Evolutionary conservation across 1,139 yeast species (phyloP).

Genomic region (Yamadazyma diospyri): DNA sequence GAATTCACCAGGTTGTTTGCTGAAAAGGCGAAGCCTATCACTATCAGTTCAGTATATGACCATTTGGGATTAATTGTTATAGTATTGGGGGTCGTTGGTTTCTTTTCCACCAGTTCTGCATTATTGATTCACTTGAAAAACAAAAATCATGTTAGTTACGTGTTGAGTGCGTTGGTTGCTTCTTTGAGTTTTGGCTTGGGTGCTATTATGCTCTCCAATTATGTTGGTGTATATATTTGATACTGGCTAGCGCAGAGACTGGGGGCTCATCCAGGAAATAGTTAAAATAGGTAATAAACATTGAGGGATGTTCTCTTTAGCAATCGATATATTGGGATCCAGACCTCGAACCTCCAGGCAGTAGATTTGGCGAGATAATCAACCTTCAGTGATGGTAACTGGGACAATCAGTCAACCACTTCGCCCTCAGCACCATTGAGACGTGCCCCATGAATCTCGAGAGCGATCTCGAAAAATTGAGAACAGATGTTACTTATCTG

Average conservation of each 20-base stretch:
- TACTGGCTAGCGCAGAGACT: background rate
- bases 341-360: too few species aligned
- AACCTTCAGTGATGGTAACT: too few species aligned
- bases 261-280: background rate
- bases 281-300: background rate
- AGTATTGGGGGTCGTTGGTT: constrained; percentile 27
- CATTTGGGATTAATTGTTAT: constrained; percentile 18
- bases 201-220: constrained; percentile 37
- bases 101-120: constrained; percentile 34
- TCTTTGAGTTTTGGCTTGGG: constrained; percentile 39
- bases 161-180: constrained; percentile 33
- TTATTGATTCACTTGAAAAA: constrained; percentile 36
- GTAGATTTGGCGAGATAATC: too few species aligned
- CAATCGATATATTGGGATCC: too few species aligned
- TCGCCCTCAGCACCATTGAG: too few species aligned
- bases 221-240: constrained; percentile 43
- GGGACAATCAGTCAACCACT: too few species aligned
- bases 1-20: constrained; percentile 24
- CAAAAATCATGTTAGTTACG: constrained; percentile 24
- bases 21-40: constrained; percentile 27
- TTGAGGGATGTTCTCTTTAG: too few species aligned
- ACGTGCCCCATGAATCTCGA: too few species aligned
- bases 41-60: constrained; percentile 14
- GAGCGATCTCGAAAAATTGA: constrained; percentile 3
- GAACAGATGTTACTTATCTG: constrained; percentile 5